Percentiles rank a stretch among this genome's conserved stretches.
Evolutionary conservation across 257 asterid genomes (phyloP).

Genomic region (Lycium barbarum): DNA sequence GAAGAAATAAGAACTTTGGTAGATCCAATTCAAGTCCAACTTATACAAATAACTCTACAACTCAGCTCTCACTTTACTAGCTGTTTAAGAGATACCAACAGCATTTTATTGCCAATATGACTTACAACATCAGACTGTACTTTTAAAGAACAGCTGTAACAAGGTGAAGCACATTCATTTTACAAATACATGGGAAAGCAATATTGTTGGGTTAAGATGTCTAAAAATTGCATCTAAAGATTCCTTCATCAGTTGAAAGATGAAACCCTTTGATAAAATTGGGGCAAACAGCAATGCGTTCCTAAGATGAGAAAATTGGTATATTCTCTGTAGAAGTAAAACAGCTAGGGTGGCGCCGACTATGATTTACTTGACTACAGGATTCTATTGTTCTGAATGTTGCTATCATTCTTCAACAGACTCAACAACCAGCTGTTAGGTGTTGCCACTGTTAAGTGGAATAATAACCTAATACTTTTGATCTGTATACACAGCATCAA

Average conservation of each 20-base stretch:
- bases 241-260: not conserved
- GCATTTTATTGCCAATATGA: not conserved
- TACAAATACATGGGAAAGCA: constrained; percentile 19
- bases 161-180: not conserved
- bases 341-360: not conserved
- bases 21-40: constrained; percentile 1
- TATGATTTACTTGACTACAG: constrained; percentile 13
- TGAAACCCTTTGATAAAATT: not conserved
- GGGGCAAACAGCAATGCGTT: not conserved
- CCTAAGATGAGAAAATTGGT: not conserved
- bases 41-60: not conserved
- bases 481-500: constrained; percentile 89
- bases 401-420: not conserved
- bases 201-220: not conserved
- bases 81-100: not conserved
- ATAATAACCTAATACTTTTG: constrained; percentile 50
- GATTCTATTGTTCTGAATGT: constrained; percentile 8
- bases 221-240: not conserved
- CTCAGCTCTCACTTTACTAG: constrained; percentile 11
- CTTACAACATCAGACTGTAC: not conserved
- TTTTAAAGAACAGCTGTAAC: not conserved
- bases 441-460: not conserved
- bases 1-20: not conserved
- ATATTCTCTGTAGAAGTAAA: not conserved
- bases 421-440: constrained; percentile 8